These are phyloP conservation scores for Blastocrithidia nonstop DNA, from an alignment of 208 protist genomes.

Conservation along the genomic window DNA sequence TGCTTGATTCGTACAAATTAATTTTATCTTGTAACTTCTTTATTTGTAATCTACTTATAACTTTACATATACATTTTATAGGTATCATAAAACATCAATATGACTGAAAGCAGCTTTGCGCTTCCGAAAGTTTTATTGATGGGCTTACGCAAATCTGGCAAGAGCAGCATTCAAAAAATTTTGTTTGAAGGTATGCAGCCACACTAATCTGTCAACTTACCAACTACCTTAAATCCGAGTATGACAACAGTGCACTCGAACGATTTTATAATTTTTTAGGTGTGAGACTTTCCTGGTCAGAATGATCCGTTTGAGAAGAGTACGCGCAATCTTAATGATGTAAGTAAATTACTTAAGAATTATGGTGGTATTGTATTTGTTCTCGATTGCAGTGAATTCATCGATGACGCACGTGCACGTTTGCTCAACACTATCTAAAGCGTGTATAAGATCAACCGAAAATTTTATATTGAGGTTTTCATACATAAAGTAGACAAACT, in stretches of 20 bases:
- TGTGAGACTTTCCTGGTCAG: constrained; percentile 85
- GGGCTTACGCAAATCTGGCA: constrained; percentile 79
- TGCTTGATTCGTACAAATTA: too few species aligned
- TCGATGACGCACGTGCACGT: constrained; percentile 61
- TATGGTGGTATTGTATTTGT: constrained; percentile 84
- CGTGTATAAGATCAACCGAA: constrained; percentile 51
- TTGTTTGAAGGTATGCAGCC: constrained; percentile 83
- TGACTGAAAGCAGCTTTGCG: constrained; percentile 26
- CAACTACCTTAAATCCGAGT: constrained; percentile 67
- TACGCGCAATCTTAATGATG: constrained; percentile 28
- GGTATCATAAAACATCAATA: too few species aligned
- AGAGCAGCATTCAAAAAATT: constrained; percentile 85
- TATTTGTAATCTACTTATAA: too few species aligned
- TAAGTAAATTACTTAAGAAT: constrained; percentile 56
- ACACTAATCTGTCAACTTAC: constrained; percentile 62
- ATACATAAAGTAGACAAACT: constrained; percentile 84
- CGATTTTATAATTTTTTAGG: constrained; percentile 83
- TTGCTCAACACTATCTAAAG: constrained; percentile 70
- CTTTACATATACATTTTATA: too few species aligned
- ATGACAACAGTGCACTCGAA: constrained; percentile 66
- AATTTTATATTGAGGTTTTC: constrained; percentile 76
- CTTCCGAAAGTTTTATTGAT: constrained; percentile 78
- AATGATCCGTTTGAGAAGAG: constrained; percentile 68
- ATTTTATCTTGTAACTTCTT: too few species aligned
- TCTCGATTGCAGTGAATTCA: constrained; percentile 71